These are phyloP conservation scores for Penicillium sp. DNA, from an alignment of 2,329 filamentous ascomycete genomes.

Conservation along the genomic window DNA sequence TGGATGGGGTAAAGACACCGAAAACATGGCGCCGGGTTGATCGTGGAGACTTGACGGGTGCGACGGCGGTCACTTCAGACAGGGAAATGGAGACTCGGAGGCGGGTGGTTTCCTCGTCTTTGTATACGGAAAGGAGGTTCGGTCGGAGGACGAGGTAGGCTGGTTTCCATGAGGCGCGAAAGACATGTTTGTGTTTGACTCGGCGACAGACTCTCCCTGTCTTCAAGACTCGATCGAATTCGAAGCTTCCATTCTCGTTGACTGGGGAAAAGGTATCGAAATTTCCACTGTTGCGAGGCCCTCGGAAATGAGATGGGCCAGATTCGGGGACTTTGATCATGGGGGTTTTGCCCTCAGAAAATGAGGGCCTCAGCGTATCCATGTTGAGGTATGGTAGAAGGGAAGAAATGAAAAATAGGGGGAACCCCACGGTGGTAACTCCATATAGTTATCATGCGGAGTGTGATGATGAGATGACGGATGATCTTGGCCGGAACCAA, in stretches of 20 bases:
- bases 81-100: slow-evolving; percentile 84
- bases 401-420: slow-evolving; percentile 4
- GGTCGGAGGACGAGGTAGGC: slow-evolving; percentile 87
- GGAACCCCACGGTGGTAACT: neutral
- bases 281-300: slow-evolving; percentile 40
- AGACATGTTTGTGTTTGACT: slow-evolving; percentile 89
- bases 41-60: slow-evolving; percentile 83
- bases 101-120: slow-evolving; percentile 83
- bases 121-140: slow-evolving; percentile 88
- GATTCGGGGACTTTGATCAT: slow-evolving; percentile 30
- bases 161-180: slow-evolving; percentile 77
- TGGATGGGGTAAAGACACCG: slow-evolving; percentile 83
- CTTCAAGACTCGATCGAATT: slow-evolving; percentile 91
- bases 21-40: slow-evolving; percentile 84
- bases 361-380: slow-evolving; percentile 24
- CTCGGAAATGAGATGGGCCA: slow-evolving; percentile 24
- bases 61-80: slow-evolving; percentile 86
- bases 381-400: slow-evolving; percentile 14
- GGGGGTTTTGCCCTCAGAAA: slow-evolving; percentile 25
- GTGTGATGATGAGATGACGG: slow-evolving; percentile 4
- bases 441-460: slow-evolving; percentile 6
- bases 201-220: slow-evolving; percentile 81
- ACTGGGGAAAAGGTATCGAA: slow-evolving; percentile 76
- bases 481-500: slow-evolving; percentile 7
- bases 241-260: slow-evolving; percentile 92